These are phyloP conservation scores for Deakozyma indianensis DNA, from an alignment of 805 yeast species.

Conservation along the genomic window DNA sequence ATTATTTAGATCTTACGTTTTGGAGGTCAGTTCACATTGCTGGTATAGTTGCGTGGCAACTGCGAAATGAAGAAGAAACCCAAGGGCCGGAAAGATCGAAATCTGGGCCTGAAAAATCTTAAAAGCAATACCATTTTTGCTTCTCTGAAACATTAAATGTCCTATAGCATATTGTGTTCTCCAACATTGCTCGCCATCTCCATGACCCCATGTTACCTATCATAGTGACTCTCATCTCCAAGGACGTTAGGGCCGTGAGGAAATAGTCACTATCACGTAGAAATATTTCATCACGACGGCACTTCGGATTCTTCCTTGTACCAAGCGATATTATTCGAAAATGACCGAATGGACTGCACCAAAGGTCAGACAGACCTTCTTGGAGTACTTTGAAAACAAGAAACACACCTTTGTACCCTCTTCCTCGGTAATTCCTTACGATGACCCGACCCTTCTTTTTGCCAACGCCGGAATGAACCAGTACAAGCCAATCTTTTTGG, in stretches of 20 bases:
- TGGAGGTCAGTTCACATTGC: no score
- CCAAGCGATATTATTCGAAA: background rate
- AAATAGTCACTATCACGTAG: background rate
- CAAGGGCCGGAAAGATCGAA: no score
- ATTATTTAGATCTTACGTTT: no score
- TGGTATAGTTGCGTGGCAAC: no score
- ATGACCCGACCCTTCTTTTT: conserved; percentile 90
- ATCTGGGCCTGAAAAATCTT: no score
- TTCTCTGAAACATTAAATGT: no score
- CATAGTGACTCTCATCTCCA: background rate
- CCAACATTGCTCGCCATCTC: background rate
- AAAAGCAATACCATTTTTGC: no score
- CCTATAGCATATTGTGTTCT: no score
- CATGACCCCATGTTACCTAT: background rate
- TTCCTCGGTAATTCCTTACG: conserved; percentile 92
- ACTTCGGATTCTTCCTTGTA: background rate
- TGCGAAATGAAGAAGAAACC: no score
- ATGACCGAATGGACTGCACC: conserved; percentile 16
- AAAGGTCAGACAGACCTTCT: conserved; percentile 67
- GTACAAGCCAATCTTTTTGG: conserved; percentile 92
- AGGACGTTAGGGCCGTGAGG: background rate
- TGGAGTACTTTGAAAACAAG: conserved; percentile 55
- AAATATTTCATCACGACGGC: background rate
- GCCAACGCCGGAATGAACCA: conserved; percentile 99
- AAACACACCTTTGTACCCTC: conserved; percentile 79